Percentiles rank a stretch among this genome's conserved stretches.
phyloP scores from a whole-genome alignment of 2,329 filamentous ascomycete species.

The Purpureocillium takamizusanense region DNA sequence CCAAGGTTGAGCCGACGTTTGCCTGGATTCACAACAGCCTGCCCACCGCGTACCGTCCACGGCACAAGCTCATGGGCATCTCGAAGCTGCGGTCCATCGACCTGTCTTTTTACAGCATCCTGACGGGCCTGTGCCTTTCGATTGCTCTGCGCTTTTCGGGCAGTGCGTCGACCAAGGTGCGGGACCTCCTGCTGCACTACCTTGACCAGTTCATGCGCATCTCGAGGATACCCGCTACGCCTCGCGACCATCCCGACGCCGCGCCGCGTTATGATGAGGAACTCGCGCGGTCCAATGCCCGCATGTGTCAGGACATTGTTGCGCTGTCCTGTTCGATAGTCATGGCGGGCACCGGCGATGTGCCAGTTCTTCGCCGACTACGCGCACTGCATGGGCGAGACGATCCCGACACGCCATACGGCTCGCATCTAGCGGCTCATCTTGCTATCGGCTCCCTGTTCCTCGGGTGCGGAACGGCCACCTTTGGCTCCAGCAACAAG shows the following conservation, averaged over 20 bases:
- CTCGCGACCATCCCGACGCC: slow-evolving; percentile 17
- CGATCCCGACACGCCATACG: slow-evolving; percentile 77
- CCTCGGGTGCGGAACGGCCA: slow-evolving; percentile 84
- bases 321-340: slow-evolving; percentile 77
- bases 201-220: slow-evolving; percentile 81
- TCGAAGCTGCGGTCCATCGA: slow-evolving; percentile 66
- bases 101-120: slow-evolving; percentile 85
- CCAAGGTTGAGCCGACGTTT: slow-evolving; percentile 62
- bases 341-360: slow-evolving; percentile 92
- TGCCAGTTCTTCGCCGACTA: slow-evolving; percentile 74
- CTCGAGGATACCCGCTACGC: slow-evolving; percentile 43
- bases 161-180: slow-evolving; percentile 58
- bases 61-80: slow-evolving; percentile 51
- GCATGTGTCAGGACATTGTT: slow-evolving; percentile 85
- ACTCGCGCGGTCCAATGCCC: slow-evolving; percentile 70
- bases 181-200: slow-evolving; percentile 75
- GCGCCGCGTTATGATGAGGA: slow-evolving; percentile 66
- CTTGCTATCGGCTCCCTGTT: slow-evolving; percentile 88
- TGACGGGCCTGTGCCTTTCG: slow-evolving; percentile 80
- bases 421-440: slow-evolving; percentile 87
- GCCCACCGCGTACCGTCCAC: slow-evolving; percentile 57
- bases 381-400: slow-evolving; percentile 82
- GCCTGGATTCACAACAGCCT: slow-evolving; percentile 70
- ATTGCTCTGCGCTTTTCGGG: slow-evolving; percentile 68
- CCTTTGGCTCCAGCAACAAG: slow-evolving; percentile 79